Conservation (phyloP, 2,329 filamentous ascomycete species). For the Colletotrichum spinosum region DNA sequence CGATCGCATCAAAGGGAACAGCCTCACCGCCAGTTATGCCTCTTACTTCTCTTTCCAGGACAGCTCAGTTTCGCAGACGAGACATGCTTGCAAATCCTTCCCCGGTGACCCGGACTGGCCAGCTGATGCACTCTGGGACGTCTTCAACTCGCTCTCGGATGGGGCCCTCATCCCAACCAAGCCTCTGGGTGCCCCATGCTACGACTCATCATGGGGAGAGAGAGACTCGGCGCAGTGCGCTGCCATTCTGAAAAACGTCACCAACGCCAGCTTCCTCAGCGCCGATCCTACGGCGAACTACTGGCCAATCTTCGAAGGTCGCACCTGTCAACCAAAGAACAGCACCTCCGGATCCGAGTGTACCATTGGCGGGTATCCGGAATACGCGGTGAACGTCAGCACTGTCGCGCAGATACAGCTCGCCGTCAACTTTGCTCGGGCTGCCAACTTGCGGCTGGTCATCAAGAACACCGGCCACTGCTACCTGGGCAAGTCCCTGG, state of each 20-base stretch:
- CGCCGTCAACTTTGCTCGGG: conserved; percentile 53
- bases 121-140: neutral
- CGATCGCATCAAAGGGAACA: neutral
- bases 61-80: neutral
- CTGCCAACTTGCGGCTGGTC: conserved; percentile 60
- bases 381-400: neutral
- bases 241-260: neutral
- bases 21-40: neutral
- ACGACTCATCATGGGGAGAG: neutral
- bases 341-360: neutral
- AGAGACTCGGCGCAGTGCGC: neutral
- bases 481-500: conserved; percentile 50
- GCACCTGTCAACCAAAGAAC: conserved; percentile 3
- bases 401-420: neutral
- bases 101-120: neutral
- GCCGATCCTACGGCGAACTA: neutral
- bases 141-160: neutral
- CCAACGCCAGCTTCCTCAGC: conserved; percentile 1
- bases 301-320: conserved; percentile 14
- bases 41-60: neutral
- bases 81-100: neutral
- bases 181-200: neutral
- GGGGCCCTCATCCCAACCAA: neutral
- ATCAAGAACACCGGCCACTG: conserved; percentile 66
- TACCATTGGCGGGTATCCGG: neutral